Conservation (phyloP, 2,329 filamentous ascomycete genomes). For the Penicillium fuscoglaucum region DNA sequence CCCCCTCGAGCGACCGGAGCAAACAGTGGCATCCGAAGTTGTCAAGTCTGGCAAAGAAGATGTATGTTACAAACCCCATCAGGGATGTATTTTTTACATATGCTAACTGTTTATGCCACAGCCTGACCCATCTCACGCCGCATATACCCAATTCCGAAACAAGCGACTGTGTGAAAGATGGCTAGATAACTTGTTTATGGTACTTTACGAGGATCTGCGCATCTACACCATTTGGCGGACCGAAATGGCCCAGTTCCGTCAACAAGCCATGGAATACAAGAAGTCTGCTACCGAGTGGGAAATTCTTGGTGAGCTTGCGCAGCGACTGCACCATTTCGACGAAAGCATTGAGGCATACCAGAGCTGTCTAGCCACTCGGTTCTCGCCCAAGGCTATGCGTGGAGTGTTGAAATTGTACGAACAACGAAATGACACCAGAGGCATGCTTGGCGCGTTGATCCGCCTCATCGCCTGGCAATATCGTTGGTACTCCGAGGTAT, state of each 20-base stretch:
- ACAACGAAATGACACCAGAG: conserved; percentile 72
- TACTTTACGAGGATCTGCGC: conserved; percentile 93
- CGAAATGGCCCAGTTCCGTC: conserved; percentile 92
- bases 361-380: conserved; percentile 80
- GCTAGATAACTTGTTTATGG: conserved; percentile 99
- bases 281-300: conserved; percentile 98
- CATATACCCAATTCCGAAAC: conserved; percentile 90
- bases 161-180: conserved; percentile 96
- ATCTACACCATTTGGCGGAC: conserved; percentile 99
- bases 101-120: conserved; percentile 36
- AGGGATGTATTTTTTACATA: neutral
- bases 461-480: conserved; percentile 97
- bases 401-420: conserved; percentile 82
- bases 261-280: conserved; percentile 92
- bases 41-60: conserved; percentile 74
- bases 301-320: conserved; percentile 88
- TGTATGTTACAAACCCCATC: conserved; percentile 46
- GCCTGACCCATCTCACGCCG: conserved; percentile 65
- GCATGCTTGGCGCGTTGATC: conserved; percentile 82
- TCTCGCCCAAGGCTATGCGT: conserved; percentile 87
- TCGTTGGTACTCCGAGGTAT: conserved; percentile 93
- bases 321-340: conserved; percentile 86
- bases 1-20: conserved; percentile 73
- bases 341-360: conserved; percentile 93
- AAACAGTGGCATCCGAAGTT: conserved; percentile 73